These are phyloP conservation scores for Ampelocalamus luodianensis DNA, from an alignment of 176 grass and related monocot species.

Conservation along the genomic window DNA sequence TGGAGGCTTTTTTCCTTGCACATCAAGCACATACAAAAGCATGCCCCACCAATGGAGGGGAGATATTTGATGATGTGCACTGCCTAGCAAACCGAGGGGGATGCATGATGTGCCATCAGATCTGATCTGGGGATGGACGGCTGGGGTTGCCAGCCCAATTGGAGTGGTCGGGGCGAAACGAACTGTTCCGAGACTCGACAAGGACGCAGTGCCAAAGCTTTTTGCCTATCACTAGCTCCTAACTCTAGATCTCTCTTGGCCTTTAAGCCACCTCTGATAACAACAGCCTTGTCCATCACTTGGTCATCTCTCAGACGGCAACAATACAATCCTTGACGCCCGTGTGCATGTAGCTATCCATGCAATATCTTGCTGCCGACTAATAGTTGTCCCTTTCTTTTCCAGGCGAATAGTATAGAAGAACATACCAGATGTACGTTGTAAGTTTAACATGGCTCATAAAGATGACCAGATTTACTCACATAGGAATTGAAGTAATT, in stretches of 20 bases:
- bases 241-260: conserved; percentile 38
- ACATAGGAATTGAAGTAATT: background rate
- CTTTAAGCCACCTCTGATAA: conserved; percentile 47
- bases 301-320: conserved; percentile 35
- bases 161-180: conserved; percentile 26
- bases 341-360: conserved; percentile 52
- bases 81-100: conserved; percentile 42
- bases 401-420: background rate
- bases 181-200: conserved; percentile 32
- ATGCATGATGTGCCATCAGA: conserved; percentile 45
- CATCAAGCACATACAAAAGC: conserved; percentile 39
- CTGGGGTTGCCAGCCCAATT: conserved; percentile 37
- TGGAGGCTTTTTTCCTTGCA: conserved; percentile 26
- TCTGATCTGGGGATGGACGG: conserved; percentile 49
- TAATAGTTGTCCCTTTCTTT: conserved; percentile 39
- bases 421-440: conserved; percentile 1
- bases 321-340: conserved; percentile 35
- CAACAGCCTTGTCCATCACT: conserved; percentile 38
- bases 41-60: background rate
- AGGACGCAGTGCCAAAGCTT: conserved; percentile 50
- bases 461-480: background rate
- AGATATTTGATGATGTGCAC: conserved; percentile 34
- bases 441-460: background rate
- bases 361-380: conserved; percentile 48
- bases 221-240: conserved; percentile 28